A percentile compares a stretch with the other conserved stretches of the same genome.
phyloP scores from a whole-genome alignment of 176 grass and related monocot genomes.

The Eleusine coracana region DNA sequence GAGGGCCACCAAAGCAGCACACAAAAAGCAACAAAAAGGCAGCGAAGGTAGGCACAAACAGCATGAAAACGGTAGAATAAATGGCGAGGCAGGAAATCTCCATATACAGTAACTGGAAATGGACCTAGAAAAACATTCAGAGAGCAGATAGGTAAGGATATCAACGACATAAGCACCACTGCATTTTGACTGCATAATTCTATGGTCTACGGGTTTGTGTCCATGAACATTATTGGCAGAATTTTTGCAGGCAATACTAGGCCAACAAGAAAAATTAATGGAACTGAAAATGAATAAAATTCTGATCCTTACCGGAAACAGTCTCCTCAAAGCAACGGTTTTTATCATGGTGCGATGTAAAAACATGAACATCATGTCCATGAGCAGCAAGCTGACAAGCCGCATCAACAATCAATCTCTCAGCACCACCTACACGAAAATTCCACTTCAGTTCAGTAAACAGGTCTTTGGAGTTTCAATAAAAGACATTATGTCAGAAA shows the following conservation, averaged over 20 bases:
- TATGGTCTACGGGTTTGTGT: background rate
- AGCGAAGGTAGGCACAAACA: slow-evolving; percentile 87
- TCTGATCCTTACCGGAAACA: slow-evolving; percentile 61
- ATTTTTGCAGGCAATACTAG: background rate
- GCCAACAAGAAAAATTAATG: background rate
- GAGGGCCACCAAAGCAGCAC: slow-evolving; percentile 78
- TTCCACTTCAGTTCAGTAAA: background rate
- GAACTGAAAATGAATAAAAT: background rate
- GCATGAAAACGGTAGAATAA: slow-evolving; percentile 89
- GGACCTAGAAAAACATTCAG: slow-evolving; percentile 48
- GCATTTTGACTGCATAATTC: background rate
- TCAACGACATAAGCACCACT: background rate
- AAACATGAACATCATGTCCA: slow-evolving; percentile 81
- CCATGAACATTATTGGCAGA: too few relatives aligned
- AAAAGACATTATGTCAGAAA: background rate
- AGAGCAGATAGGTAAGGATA: background rate
- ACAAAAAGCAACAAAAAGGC: slow-evolving; percentile 85
- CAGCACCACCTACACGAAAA: slow-evolving; percentile 72
- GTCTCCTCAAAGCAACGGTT: slow-evolving; percentile 93
- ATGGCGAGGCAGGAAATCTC: slow-evolving; percentile 89
- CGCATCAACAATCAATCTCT: slow-evolving; percentile 90
- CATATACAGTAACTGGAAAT: slow-evolving; percentile 85
- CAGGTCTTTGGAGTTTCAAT: background rate
- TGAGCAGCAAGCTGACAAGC: slow-evolving; percentile 81
- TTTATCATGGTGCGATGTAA: slow-evolving; percentile 96